Base-by-base conservation (phyloP, 2,329 filamentous ascomycete genomes). In the Mycosphaerelloides madeirae region DNA sequence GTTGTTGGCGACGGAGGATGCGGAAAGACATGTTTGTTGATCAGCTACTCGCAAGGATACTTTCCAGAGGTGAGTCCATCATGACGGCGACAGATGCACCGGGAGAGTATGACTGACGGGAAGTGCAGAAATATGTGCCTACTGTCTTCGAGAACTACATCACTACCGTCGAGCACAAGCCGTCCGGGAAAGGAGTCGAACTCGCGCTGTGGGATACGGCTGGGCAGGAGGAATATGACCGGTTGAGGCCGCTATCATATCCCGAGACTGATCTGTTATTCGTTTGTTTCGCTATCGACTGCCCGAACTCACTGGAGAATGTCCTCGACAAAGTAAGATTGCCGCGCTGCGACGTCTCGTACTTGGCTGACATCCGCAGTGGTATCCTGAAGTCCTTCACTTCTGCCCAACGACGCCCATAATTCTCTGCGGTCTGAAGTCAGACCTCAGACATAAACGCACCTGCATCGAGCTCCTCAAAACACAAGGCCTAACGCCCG, bases 81-180 rank as follows among this genome's bases (percentile, higher is more conserved):
- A 16, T n/a, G 36, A 34, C 11, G 7, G 31, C 18, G 15, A 19
- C 16, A 3, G 13, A 41, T 28, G 20, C 31, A 12, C 22, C 31
- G 19, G 18, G 43, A 18, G 31, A 14, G 55, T 22, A 33, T 33
- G 22, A 25, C 43, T 59, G 43, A 62, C 41, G 16, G 31, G 38
- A 7, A 18, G 6, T 5, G 31, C 61, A 98, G 93, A 97, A 96
- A 97, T 98, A 98, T 62, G 93, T 98, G 31, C 93, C 93, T 3
- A 98, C 93, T 2, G 93, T 98, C 41, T 98, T 98, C 68, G 93
- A 98, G 66, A 98, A 98, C 75, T 98, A 98, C 79, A 97, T 98
- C 72, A 96, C 93, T 43, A 91, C 95, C 68, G 94, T 91, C 45
- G 85, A 83, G 48, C 93, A 98, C 71, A 81, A 83, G 54, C 80